These are phyloP conservation scores for Carex sylvatica DNA, from an alignment of 202 grass and related monocot species.

Conservation along the genomic window DNA sequence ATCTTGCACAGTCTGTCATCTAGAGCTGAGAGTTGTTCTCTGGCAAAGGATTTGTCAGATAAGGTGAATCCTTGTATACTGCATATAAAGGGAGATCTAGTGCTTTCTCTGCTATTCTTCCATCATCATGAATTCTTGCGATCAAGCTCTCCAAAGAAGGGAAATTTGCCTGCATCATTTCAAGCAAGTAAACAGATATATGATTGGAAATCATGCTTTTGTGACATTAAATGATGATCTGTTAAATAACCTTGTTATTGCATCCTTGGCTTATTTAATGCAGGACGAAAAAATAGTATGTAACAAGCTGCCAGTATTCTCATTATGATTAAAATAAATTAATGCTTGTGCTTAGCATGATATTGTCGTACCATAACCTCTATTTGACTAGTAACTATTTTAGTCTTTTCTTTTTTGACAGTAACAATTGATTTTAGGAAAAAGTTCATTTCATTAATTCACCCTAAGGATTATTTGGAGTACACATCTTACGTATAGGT, in stretches of 20 bases:
- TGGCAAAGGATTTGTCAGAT: constrained; percentile 43
- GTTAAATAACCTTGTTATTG: background rate
- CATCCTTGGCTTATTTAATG: background rate
- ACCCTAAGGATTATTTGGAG: too few species aligned
- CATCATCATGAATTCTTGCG: constrained; percentile 81
- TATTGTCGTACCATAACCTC: background rate
- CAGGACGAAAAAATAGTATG: background rate
- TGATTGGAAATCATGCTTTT: constrained; percentile 12
- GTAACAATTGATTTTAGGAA: too few species aligned
- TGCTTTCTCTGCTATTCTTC: constrained; percentile 75
- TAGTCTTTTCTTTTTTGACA: background rate
- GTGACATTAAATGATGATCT: background rate
- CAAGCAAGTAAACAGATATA: constrained; percentile 1
- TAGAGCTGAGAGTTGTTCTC: constrained; percentile 9
- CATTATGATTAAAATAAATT: background rate
- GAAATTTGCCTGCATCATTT: constrained; percentile 70
- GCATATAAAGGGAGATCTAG: constrained; percentile 71
- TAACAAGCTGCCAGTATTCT: background rate
- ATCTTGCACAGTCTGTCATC: constrained; percentile 13
- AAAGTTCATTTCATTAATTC: too few species aligned
- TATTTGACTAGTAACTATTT: constrained; percentile 1
- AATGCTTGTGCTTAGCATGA: constrained; percentile 2
- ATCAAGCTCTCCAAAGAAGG: constrained; percentile 87
- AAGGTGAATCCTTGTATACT: constrained; percentile 60
- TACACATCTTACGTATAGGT: too few species aligned